Conservation (phyloP, 2,329 filamentous ascomycete species). For the Salinomyces thailandicus region DNA sequence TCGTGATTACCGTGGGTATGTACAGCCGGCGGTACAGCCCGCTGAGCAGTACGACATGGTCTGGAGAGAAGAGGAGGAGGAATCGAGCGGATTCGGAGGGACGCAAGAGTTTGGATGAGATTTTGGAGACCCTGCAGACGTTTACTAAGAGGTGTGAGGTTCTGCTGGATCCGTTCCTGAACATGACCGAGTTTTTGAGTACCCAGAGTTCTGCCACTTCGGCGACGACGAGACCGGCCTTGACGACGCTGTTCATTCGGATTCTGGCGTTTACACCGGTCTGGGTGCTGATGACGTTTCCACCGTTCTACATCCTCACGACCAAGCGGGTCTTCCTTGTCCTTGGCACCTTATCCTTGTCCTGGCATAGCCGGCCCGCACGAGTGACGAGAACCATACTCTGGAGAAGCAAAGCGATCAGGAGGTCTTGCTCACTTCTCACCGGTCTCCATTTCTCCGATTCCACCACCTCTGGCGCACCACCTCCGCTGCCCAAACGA, state of each 20-base stretch:
- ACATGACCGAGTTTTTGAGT: conserved; percentile 80
- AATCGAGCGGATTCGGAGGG: conserved; percentile 50
- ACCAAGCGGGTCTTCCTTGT: conserved; percentile 74
- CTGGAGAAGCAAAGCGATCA: conserved; percentile 74
- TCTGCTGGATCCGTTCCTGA: conserved; percentile 75
- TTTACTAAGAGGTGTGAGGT: conserved; percentile 90
- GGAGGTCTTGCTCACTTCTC: conserved; percentile 57
- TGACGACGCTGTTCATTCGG: conserved; percentile 81
- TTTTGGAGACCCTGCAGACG: conserved; percentile 82
- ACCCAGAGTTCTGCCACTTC: conserved; percentile 79
- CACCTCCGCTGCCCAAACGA: conserved; percentile 11
- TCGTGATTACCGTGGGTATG: conserved; percentile 78
- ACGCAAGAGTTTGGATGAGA: conserved; percentile 93
- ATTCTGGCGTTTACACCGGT: conserved; percentile 79
- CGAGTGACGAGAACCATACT: conserved; percentile 76
- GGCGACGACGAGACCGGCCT: conserved; percentile 77
- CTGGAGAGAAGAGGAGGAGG: conserved; percentile 48
- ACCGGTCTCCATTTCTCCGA: conserved; percentile 69
- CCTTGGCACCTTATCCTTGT: conserved; percentile 74
- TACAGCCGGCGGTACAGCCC: conserved; percentile 84
- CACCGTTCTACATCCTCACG: conserved; percentile 75
- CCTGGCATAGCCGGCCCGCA: conserved; percentile 84
- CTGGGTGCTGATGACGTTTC: conserved; percentile 74
- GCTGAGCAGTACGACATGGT: conserved; percentile 74
- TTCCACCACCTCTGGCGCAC: conserved; percentile 19